phyloP scores from a whole-genome alignment of 2,329 filamentous ascomycete species.

The Colletotrichum sp. region DNA sequence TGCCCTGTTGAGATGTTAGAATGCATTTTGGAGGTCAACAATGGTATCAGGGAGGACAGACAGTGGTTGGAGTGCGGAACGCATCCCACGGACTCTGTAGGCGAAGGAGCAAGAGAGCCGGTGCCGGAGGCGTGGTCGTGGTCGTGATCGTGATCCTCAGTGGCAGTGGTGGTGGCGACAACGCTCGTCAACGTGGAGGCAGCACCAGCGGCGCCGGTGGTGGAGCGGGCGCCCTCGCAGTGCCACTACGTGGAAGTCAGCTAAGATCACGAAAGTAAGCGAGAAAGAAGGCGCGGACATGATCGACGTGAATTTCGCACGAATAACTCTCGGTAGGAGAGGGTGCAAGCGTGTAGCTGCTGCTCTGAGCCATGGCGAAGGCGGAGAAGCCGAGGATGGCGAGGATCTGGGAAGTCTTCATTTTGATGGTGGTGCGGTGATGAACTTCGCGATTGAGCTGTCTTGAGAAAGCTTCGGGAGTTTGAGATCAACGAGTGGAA shows the following conservation, averaged over 20 bases:
- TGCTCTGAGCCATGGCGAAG: constrained; percentile 3
- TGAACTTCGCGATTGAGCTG: neutral
- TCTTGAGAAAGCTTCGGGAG: neutral
- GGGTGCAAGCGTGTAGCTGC: constrained; percentile 23
- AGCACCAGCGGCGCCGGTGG: too few species aligned
- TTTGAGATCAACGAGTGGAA: too few species aligned
- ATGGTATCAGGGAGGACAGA: too few species aligned
- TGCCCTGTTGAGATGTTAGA: neutral
- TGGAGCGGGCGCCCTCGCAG: fast-evolving
- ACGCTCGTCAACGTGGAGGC: too few species aligned
- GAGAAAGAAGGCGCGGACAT: too few species aligned
- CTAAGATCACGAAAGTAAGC: too few species aligned
- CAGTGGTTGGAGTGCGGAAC: too few species aligned
- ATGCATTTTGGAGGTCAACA: too few species aligned
- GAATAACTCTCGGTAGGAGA: too few species aligned
- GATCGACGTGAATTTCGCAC: too few species aligned
- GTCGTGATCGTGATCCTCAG: constrained; percentile 4
- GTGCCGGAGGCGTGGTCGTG: constrained; percentile 19
- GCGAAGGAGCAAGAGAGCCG: constrained; percentile 30
- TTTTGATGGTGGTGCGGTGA: neutral
- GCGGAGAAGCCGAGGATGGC: constrained; percentile 13
- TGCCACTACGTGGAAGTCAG: fast-evolving
- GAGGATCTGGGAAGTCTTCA: constrained; percentile 18
- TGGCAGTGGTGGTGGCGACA: neutral
- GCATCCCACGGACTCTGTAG: too few species aligned